Evolutionary conservation across 495 filamentous ascomycete species (phyloP), one percentile per base, ranked within the genome.

Genomic region (Geopyxis carbonaria): DNA sequence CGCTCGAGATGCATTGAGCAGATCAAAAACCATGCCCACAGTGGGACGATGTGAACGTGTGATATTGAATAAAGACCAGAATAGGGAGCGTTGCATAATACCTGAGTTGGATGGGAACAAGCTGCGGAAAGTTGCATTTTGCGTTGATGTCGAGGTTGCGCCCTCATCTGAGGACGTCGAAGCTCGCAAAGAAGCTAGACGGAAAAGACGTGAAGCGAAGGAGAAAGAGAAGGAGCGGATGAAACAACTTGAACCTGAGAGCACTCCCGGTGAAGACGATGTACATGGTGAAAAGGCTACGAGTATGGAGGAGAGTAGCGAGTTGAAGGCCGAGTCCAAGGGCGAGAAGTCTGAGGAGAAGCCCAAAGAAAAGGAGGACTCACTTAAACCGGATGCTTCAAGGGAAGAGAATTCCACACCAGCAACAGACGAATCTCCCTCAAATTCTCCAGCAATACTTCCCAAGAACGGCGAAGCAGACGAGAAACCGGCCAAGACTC

Each of bases 141-240:
- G 80, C 47, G 89, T 97, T 3, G 89, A 97, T 57, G 89, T 97
- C 9, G 89, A 97, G 60, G 89, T 97, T 51, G 86, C 89, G 29
- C 65, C 61, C 18, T 49, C 39, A 9, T 32, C 39, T 20, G 43
- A 53, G 29, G 50, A 53, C 15, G 23, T 37, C 20, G 41, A 53
- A 10, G 44, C 40, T 11, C 28, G 39, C 7, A 37, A 38, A 23
- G 32, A 47, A 7, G 43, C 38, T 11, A 52, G 42, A 25, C 30
- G 39, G 31, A 31, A 42, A 27, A 22, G 51, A 37, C 14, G 40
- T 34, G 35, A 30, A 21, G 30, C 29, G n/a, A 48, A 43, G 31
- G 48, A 48, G 14, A 47, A 42, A 22, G 42, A 47, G 33, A 50
- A 44, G 34, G 46, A 50, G 30, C 22, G 40, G 13, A 22, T 34